Conservation (phyloP, 352 stramenopile species). For the Aphanomyces astaci region DNA sequence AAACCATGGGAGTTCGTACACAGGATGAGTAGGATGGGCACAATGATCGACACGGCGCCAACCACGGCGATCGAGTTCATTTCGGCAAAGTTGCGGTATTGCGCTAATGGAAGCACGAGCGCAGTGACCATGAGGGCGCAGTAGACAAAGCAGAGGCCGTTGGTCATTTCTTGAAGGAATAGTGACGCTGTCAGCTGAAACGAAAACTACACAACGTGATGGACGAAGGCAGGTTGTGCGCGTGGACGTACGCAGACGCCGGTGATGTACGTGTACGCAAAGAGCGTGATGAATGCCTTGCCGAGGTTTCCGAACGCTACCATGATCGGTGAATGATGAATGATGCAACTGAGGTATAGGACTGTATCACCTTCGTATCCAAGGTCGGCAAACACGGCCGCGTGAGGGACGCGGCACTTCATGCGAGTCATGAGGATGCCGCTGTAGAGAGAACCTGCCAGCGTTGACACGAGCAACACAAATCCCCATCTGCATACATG, state of each 20-base stretch:
- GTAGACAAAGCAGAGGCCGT: slow-evolving; percentile 20
- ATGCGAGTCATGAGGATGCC: slow-evolving; percentile 22
- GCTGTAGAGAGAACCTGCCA: slow-evolving; percentile 19
- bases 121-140: slow-evolving; percentile 16
- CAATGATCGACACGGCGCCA: slow-evolving; percentile 15
- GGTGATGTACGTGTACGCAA: slow-evolving; percentile 21
- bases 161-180: slow-evolving; percentile 16
- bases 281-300: slow-evolving; percentile 16
- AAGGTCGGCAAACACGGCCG: slow-evolving; percentile 13
- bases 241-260: slow-evolving; percentile 7
- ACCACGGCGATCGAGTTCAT: slow-evolving; percentile 17
- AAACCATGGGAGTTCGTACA: too few relatives aligned
- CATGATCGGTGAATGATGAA: too few relatives aligned
- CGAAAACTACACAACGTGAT: slow-evolving; percentile 8
- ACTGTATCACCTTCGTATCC: not conserved
- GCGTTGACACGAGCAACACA: slow-evolving; percentile 1
- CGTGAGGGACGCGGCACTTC: slow-evolving; percentile 14
- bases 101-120: slow-evolving; percentile 12
- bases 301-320: slow-evolving; percentile 20
- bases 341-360: too few relatives aligned
- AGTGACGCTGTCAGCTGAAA: slow-evolving; percentile 18
- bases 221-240: not conserved
- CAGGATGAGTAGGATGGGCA: slow-evolving; percentile 12
- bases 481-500: slow-evolving; percentile 10
- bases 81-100: slow-evolving; percentile 22